phyloP scores from a whole-genome alignment of 768 basidiomycete genomes.

The Tylopilus balloui region DNA sequence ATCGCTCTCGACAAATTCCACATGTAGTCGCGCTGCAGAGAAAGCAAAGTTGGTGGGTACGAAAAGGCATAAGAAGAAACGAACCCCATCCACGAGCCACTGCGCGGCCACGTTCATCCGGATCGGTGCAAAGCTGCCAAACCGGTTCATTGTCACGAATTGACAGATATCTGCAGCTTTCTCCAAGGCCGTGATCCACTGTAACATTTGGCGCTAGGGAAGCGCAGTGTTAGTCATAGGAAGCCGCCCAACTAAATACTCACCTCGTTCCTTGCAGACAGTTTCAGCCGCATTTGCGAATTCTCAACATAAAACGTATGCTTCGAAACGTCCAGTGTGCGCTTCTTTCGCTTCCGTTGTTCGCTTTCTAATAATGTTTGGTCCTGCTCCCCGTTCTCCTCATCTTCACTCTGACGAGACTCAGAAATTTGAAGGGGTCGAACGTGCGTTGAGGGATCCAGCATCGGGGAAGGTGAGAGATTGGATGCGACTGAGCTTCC shows the following conservation, averaged over 20 bases:
- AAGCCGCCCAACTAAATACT: neutral
- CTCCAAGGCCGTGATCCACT: slow-evolving; percentile 92
- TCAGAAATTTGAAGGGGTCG: slow-evolving; percentile 43
- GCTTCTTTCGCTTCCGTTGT: slow-evolving; percentile 45
- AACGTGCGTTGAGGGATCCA: slow-evolving; percentile 76
- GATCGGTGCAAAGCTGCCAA: slow-evolving; percentile 91
- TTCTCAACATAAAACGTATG: slow-evolving; percentile 95
- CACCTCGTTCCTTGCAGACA: slow-evolving; percentile 85
- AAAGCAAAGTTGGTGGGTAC: slow-evolving; percentile 4
- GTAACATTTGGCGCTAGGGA: slow-evolving; percentile 84
- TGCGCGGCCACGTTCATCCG: slow-evolving; percentile 91
- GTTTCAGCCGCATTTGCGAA: slow-evolving; percentile 82
- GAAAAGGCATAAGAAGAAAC: slow-evolving; percentile 25
- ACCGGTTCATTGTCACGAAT: slow-evolving; percentile 79
- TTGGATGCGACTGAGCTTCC: slow-evolving; percentile 37
- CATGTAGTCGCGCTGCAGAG: slow-evolving; percentile 86
- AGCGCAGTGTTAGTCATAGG: slow-evolving; percentile 2
- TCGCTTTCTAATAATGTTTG: slow-evolving; percentile 29
- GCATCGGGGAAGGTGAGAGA: slow-evolving; percentile 50
- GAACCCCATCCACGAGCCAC: slow-evolving; percentile 95
- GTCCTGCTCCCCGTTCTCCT: slow-evolving; percentile 19
- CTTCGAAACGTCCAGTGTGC: slow-evolving; percentile 66
- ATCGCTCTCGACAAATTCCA: slow-evolving; percentile 96
- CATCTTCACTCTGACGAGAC: slow-evolving; percentile 17
- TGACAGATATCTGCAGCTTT: slow-evolving; percentile 70